Conservation (phyloP, 2,329 filamentous ascomycete species). For the Calonectria pteridis region DNA sequence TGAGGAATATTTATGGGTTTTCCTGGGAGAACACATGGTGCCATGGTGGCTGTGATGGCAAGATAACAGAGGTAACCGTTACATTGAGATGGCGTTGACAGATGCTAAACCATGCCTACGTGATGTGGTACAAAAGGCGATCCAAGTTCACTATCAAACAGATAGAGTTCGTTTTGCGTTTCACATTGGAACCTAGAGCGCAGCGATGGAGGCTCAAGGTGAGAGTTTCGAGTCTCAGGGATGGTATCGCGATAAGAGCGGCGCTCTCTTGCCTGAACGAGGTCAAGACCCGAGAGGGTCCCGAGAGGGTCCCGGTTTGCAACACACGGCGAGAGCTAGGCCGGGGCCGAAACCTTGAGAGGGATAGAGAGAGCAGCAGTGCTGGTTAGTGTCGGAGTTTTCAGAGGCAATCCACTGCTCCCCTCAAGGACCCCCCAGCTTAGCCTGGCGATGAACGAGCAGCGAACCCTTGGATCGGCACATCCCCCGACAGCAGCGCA, state of each 20-base stretch:
- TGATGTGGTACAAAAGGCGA: neutral
- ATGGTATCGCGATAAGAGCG: neutral
- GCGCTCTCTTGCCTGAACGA: neutral
- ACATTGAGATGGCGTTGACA: neutral
- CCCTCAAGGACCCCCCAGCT: neutral
- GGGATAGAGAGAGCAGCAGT: neutral
- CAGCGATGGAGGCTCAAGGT: neutral
- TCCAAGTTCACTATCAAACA: neutral
- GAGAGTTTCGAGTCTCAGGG: neutral
- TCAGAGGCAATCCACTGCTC: constrained; percentile 5
- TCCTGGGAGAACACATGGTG: neutral
- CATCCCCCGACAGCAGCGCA: neutral
- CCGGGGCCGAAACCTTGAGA: constrained; percentile 5
- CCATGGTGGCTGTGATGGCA: neutral
- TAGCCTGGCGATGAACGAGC: neutral
- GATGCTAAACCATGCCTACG: neutral
- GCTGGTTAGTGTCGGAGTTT: neutral
- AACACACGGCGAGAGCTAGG: neutral
- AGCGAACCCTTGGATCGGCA: constrained; percentile 6
- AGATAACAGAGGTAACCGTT: neutral
- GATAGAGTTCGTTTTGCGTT: neutral
- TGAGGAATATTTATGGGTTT: neutral
- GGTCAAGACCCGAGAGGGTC: neutral
- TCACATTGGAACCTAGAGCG: neutral
- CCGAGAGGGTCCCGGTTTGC: neutral